phyloP scores from a whole-genome alignment of 208 protist genomes.

The Leishmania braziliensis region DNA sequence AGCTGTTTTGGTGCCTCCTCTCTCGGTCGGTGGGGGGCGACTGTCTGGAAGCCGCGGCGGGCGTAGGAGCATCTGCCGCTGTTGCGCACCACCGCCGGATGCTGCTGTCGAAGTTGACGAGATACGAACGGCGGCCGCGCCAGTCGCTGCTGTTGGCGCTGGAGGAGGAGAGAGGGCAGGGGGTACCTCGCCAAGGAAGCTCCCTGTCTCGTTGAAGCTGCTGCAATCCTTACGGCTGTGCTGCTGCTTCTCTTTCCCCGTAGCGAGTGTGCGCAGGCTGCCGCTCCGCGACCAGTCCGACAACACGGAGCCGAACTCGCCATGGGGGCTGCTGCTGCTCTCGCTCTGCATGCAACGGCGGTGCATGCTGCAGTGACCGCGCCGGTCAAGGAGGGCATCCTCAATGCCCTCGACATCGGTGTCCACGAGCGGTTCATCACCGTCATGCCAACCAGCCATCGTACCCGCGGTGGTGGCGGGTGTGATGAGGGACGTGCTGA shows the following conservation, averaged over 20 bases:
- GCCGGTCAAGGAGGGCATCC: neutral
- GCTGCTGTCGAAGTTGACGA: neutral
- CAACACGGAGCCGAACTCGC: neutral
- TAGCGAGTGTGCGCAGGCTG: neutral
- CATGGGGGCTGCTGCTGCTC: neutral
- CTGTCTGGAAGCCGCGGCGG: neutral
- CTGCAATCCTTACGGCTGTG: neutral
- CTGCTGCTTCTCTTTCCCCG: neutral
- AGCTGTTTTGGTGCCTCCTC: neutral
- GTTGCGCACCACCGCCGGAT: conserved; percentile 3
- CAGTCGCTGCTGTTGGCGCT: neutral
- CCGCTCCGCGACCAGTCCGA: conserved; percentile 1
- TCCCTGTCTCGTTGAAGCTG: conserved; percentile 4
- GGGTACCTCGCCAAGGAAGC: conserved; percentile 10
- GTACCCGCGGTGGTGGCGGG: neutral
- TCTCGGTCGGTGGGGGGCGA: neutral
- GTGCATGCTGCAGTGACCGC: neutral
- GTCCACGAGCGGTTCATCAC: neutral
- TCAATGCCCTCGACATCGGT: conserved; percentile 4
- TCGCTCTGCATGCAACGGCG: conserved; percentile 5
- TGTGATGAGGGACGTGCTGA: conserved; percentile 10
- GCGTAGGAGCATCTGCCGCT: conserved; percentile 14
- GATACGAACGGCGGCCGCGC: neutral
- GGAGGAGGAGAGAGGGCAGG: neutral
- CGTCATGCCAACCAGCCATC: neutral